These are phyloP conservation scores for Telopea speciosissima DNA, from an alignment of 177 flowering plant species.

Conservation along the genomic window DNA sequence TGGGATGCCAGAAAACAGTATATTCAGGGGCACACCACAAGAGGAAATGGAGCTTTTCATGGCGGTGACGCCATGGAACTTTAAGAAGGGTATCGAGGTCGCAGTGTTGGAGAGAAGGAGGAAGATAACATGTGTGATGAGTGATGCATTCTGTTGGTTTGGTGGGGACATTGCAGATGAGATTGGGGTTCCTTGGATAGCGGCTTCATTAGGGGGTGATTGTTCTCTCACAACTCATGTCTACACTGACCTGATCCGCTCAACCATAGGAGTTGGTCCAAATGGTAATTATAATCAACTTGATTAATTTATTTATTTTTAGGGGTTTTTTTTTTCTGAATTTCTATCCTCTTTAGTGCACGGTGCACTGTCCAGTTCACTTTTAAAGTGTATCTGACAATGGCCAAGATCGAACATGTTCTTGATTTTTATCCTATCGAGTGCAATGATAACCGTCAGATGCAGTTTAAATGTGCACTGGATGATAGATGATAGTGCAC, in stretches of 20 bases:
- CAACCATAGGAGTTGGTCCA: constrained; percentile 2
- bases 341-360: no score
- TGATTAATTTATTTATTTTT: no score
- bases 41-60: constrained; percentile 32
- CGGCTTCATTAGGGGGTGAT: constrained; percentile 43
- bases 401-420: no score
- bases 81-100: constrained; percentile 20
- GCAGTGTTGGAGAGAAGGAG: constrained; percentile 27
- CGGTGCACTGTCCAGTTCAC: no score
- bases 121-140: constrained; percentile 32
- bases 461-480: no score
- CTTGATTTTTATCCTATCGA: no score
- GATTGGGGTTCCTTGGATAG: constrained; percentile 40
- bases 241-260: constrained; percentile 31
- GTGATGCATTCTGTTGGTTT: constrained; percentile 52
- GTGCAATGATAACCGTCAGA: no score
- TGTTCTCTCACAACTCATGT: constrained; percentile 30
- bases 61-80: constrained; percentile 28
- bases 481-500: no score
- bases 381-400: no score
- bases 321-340: no score
- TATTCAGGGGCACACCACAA: constrained; percentile 9
- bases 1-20: constrained; percentile 36
- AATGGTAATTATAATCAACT: neutral
- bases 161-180: constrained; percentile 40